A percentile compares a stretch with the other conserved stretches of the same genome.
Conservation (phyloP, 306 rosid genomes). For the Gleditsia sinensis region DNA sequence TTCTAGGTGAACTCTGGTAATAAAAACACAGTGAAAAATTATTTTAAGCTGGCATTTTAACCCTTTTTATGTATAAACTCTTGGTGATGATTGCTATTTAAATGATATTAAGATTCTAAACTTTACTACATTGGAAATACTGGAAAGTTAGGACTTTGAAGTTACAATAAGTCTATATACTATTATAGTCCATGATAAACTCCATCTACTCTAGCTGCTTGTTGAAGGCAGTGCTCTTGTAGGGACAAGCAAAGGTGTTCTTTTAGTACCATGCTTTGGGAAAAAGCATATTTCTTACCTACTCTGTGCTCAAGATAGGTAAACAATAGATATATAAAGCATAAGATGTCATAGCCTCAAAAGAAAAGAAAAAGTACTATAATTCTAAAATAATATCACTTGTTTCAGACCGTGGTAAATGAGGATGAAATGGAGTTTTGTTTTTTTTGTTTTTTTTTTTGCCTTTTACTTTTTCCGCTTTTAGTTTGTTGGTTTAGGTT, state of each 20-base stretch:
- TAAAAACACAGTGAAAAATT: constrained; percentile 31
- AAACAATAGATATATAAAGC: constrained; percentile 12
- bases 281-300: constrained; percentile 46
- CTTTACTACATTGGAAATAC: background rate
- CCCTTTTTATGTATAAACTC: background rate
- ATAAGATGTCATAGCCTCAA: constrained; percentile 9
- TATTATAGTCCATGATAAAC: constrained; percentile 34
- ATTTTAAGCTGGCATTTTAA: background rate
- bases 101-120: background rate
- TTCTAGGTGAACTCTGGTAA: constrained; percentile 55
- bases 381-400: constrained; percentile 1
- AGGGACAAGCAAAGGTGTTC: constrained; percentile 33
- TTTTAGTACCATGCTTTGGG: constrained; percentile 37
- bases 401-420: background rate
- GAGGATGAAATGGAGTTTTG: background rate
- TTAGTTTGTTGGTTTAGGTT: background rate
- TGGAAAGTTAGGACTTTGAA: constrained; percentile 9
- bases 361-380: constrained; percentile 14
- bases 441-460: background rate
- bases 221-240: constrained; percentile 27
- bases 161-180: constrained; percentile 26
- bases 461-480: background rate
- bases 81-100: background rate
- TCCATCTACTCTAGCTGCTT: constrained; percentile 30
- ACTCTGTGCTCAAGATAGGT: constrained; percentile 19